Evolutionary conservation across 805 yeast genomes (phyloP).

Genomic region (Yarrowia sp.): DNA sequence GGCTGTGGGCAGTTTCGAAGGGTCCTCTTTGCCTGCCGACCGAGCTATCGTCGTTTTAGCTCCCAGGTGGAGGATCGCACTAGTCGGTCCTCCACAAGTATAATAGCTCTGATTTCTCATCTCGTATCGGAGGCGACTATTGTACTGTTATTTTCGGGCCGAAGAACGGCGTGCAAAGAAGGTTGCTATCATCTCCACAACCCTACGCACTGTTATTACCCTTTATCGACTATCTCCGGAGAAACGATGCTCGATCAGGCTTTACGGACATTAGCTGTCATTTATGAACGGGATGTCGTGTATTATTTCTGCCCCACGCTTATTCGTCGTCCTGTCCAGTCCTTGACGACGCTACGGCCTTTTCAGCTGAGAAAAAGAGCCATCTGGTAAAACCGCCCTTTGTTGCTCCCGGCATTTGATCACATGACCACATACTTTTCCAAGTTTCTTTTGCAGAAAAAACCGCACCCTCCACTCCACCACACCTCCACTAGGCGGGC

Average conservation of each 20-base stretch:
- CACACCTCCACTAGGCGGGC: background rate
- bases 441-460: background rate
- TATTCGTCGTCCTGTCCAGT: too few relatives aligned
- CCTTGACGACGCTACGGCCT: too few relatives aligned
- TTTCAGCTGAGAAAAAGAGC: too few relatives aligned
- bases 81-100: background rate
- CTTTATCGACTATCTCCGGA: background rate
- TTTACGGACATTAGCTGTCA: too few relatives aligned
- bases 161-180: conserved; percentile 4
- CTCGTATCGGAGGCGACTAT: conserved; percentile 21
- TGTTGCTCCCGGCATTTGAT: background rate
- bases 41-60: too few relatives aligned
- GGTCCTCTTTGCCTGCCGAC: too few relatives aligned
- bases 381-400: too few relatives aligned
- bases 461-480: background rate
- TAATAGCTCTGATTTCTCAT: background rate
- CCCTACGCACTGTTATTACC: background rate
- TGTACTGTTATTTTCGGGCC: conserved; percentile 14
- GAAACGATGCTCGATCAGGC: background rate
- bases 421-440: background rate
- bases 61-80: too few relatives aligned
- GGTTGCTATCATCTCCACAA: background rate
- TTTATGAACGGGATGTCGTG: too few relatives aligned
- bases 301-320: too few relatives aligned
- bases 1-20: too few relatives aligned